These are phyloP conservation scores for Aspergillus ochraceoroseus DNA, from an alignment of 2,329 filamentous ascomycete species.

Conservation along the genomic window DNA sequence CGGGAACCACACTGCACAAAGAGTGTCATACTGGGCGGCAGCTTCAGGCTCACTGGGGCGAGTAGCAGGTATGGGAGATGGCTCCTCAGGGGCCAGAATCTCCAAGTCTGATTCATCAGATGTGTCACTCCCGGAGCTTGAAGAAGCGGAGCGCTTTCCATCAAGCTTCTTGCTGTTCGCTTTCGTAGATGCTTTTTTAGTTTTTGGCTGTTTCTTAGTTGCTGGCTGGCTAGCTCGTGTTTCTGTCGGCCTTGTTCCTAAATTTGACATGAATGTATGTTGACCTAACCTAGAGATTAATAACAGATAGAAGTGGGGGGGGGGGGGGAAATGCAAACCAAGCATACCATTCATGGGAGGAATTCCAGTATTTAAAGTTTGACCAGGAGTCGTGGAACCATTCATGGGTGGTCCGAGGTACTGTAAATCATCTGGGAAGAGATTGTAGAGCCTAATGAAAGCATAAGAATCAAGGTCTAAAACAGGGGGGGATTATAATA, in stretches of 20 bases:
- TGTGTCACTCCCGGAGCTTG: conserved; percentile 48
- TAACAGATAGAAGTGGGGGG: too few relatives aligned
- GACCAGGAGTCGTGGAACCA: conserved; percentile 3
- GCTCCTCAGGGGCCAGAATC: conserved; percentile 49
- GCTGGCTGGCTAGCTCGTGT: conserved; percentile 21
- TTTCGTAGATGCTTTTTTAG: conserved; percentile 26
- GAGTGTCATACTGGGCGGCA: conserved; percentile 55
- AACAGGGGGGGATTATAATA: background rate
- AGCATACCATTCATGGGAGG: conserved; percentile 16
- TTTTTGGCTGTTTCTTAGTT: conserved; percentile 20
- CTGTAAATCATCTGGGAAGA: conserved; percentile 28
- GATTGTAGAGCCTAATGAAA: conserved; percentile 22
- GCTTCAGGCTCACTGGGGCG: conserved; percentile 51
- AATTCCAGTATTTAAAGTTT: conserved; percentile 4
- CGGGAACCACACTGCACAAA: conserved; percentile 58
- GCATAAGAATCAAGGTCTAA: conserved; percentile 4
- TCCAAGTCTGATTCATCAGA: conserved; percentile 50
- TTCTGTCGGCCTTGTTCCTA: conserved; percentile 16
- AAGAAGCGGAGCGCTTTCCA: conserved; percentile 38
- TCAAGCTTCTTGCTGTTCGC: conserved; percentile 22
- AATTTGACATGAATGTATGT: conserved; percentile 8
- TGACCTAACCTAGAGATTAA: conserved; percentile 14
- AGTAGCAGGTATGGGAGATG: conserved; percentile 51
- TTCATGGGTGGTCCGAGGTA: conserved; percentile 14
- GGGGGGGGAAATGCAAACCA: too few relatives aligned